Percentiles rank a stretch among this genome's conserved stretches.
These are phyloP conservation scores for Sistotremastrum niveocremeum DNA, from an alignment of 768 basidiomycete species.

Conservation along the genomic window DNA sequence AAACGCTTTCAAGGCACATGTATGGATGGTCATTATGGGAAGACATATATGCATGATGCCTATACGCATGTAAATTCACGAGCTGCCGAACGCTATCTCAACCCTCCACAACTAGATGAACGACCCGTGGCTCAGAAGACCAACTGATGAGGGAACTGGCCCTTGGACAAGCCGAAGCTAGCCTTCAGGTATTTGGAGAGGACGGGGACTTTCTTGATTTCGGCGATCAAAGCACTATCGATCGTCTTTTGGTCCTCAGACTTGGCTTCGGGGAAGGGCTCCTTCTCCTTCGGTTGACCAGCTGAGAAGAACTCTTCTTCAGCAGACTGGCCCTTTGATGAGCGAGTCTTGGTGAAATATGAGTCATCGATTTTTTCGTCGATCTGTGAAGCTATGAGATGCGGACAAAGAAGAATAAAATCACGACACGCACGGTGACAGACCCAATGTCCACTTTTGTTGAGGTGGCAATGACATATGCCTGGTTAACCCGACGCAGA, in stretches of 20 bases:
- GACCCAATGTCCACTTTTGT: constrained; percentile 76
- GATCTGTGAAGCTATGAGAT: constrained; percentile 31
- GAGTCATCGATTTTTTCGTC: constrained; percentile 87
- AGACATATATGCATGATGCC: neutral
- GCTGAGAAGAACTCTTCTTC: constrained; percentile 97
- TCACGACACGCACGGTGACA: constrained; percentile 47
- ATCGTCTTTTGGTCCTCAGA: constrained; percentile 83
- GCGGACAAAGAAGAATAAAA: constrained; percentile 1
- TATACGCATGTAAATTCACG: constrained; percentile 3
- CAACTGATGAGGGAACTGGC: constrained; percentile 92
- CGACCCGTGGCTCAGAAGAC: constrained; percentile 43
- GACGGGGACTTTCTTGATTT: constrained; percentile 83
- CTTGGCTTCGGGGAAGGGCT: constrained; percentile 75
- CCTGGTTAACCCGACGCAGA: constrained; percentile 94
- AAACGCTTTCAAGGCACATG: too few species aligned
- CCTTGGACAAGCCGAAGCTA: constrained; percentile 89
- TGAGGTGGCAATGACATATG: constrained; percentile 96
- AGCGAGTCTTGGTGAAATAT: constrained; percentile 76
- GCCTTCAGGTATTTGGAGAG: constrained; percentile 88
- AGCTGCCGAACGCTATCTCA: constrained; percentile 5
- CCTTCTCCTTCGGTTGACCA: constrained; percentile 84
- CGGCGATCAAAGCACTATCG: constrained; percentile 65
- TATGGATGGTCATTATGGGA: neutral
- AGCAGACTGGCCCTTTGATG: constrained; percentile 61
- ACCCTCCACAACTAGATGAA: neutral